Evolutionary conservation across 352 stramenopile species (phyloP).

Genomic region (Globisporangium splendens): DNA sequence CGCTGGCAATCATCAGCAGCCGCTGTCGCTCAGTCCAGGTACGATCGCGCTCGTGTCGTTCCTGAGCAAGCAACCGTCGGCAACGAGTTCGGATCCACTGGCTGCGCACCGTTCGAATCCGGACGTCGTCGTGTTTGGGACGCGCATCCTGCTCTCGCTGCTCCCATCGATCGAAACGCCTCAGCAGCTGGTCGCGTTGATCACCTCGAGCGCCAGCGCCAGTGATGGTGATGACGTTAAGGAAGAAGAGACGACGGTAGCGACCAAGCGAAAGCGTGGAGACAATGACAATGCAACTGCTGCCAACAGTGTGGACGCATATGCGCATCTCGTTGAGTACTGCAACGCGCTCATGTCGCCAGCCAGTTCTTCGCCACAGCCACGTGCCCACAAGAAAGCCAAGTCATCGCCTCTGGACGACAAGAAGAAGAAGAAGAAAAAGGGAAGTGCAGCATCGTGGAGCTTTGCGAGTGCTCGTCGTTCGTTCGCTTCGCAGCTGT

Average conservation of each 20-base stretch:
- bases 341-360: constrained; percentile 13
- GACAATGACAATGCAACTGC: neutral
- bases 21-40: constrained; percentile 35
- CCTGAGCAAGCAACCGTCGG: constrained; percentile 17
- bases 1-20: neutral
- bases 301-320: constrained; percentile 20
- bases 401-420: neutral
- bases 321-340: constrained; percentile 29
- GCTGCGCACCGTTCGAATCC: constrained; percentile 22
- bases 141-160: constrained; percentile 39
- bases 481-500: constrained; percentile 17
- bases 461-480: neutral
- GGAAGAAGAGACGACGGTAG: neutral
- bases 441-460: constrained; percentile 2
- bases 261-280: constrained; percentile 19
- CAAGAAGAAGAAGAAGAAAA: constrained; percentile 8
- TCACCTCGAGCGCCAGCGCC: constrained; percentile 18
- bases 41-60: constrained; percentile 52
- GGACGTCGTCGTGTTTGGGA: constrained; percentile 30
- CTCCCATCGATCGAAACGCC: constrained; percentile 28
- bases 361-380: neutral
- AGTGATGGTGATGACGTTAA: neutral
- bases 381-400: neutral
- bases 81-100: neutral
- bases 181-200: constrained; percentile 35